Base-by-base conservation (phyloP, 2,329 filamentous ascomycete genomes). In the Canariomyces notabilis region DNA sequence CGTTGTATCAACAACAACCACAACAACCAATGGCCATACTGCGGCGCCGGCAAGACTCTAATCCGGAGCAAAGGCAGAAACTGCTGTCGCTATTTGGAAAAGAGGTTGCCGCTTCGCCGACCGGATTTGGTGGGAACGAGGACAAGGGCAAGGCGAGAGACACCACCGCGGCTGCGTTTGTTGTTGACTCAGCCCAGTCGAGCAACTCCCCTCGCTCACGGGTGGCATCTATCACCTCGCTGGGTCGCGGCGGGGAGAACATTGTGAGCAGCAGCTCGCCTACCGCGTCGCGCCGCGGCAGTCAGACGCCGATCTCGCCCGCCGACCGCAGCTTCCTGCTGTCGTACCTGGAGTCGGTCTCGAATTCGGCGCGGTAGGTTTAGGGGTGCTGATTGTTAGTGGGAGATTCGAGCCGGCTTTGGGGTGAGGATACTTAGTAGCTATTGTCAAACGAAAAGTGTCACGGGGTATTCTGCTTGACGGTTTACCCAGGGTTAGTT, bases 311-410 rank as follows among this genome's bases (percentile, higher is more conserved):
- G 11, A 80, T 82, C 36, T 85, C 83, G 4, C 78, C 85, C 0
- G 83, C 80, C 0, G 83, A 93, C 56, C 83, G 86, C 60, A 82
- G 75, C 14, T 93, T 93, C 58, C 67, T 94, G 60, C 71, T 93
- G 42, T 83, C 79, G 8, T 93, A 89, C 61, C 67, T 94, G 57
- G 79, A 87, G 53, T 50, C 48, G 14, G 52, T 58, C 22, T 51
- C 56, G 20, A 53, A 44, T 23, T 23, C 21, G 18, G 43, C 47
- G 21, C 49, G 49, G 33, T 53, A 43, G 36, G 23, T 7, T 9
- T 18, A 9, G 26, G 3, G n/a, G n/a, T n/a, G n/a, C n/a, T n/a
- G n/a, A n/a, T n/a, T n/a, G 26, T 29, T 12, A 9, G 14, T 29
- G 8, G 26, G 15, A 41, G 29, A 31, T 31, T 29, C 21, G 8